Evolutionary conservation across 2,329 filamentous ascomycete species (phyloP).

Genomic region (Cadophora sp.): DNA sequence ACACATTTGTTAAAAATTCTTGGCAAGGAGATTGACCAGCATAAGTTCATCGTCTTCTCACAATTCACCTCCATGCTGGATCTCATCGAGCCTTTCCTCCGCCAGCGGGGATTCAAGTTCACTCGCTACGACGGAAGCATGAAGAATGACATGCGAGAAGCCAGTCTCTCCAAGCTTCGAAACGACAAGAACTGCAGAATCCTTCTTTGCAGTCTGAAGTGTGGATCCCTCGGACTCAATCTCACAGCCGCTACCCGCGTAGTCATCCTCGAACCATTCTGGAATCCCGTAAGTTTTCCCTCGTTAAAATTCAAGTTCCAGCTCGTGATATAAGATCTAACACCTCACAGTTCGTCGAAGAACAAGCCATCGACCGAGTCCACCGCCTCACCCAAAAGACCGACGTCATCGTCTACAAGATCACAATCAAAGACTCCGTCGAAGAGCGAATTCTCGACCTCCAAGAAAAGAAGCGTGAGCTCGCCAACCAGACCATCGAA

Average conservation of each 20-base stretch:
- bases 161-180: constrained; percentile 78
- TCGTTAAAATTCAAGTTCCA: constrained; percentile 13
- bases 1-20: constrained; percentile 83
- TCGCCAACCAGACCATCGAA: constrained; percentile 93
- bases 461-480: constrained; percentile 89
- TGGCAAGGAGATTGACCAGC: constrained; percentile 75
- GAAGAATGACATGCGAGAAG: constrained; percentile 91
- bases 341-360: constrained; percentile 82
- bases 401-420: constrained; percentile 93
- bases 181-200: constrained; percentile 79
- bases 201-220: constrained; percentile 91
- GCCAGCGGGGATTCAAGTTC: constrained; percentile 74
- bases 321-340: constrained; percentile 24
- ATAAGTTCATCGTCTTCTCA: constrained; percentile 99
- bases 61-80: constrained; percentile 99
- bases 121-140: constrained; percentile 95
- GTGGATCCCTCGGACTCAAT: constrained; percentile 91
- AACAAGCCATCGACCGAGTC: constrained; percentile 97
- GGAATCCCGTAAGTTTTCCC: constrained; percentile 71
- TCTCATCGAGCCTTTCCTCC: constrained; percentile 90
- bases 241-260: constrained; percentile 92
- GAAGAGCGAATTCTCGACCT: constrained; percentile 95
- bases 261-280: constrained; percentile 96
- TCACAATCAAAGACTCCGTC: constrained; percentile 85
- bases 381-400: constrained; percentile 97